Percentiles rank a stretch among this genome's conserved stretches.
phyloP scores from a whole-genome alignment of 371 early-diverging fungal species.

The Haplosporangium sp. region DNA sequence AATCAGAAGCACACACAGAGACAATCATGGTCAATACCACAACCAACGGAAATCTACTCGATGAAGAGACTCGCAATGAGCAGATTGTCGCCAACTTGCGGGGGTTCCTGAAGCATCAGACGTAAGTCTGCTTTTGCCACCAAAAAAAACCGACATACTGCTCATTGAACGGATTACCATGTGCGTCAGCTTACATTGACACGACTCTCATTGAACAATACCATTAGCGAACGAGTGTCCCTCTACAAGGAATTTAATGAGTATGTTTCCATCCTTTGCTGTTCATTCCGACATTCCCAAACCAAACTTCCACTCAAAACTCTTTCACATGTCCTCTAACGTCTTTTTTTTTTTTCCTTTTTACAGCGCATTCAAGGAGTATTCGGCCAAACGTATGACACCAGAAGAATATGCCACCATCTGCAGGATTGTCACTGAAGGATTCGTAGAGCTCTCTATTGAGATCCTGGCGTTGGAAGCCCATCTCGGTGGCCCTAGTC shows the following conservation, averaged over 20 bases:
- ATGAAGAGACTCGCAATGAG: conserved; percentile 36
- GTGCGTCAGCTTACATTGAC: not conserved
- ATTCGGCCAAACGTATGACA: conserved; percentile 41
- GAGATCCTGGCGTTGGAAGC: conserved; percentile 50
- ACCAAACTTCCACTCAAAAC: not conserved
- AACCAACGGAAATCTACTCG: conserved; percentile 19
- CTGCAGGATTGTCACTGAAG: conserved; percentile 47
- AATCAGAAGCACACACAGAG: not conserved
- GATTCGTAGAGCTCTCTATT: conserved; percentile 46
- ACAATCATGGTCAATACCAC: conserved; percentile 26
- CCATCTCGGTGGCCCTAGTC: conserved; percentile 36
- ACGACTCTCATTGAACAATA: no score
- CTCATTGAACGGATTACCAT: not conserved
- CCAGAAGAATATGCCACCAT: conserved; percentile 49
- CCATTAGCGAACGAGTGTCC: conserved; percentile 40
- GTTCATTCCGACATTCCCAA: not conserved
- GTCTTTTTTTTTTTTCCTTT: not conserved
- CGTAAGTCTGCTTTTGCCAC: conserved; percentile 5
- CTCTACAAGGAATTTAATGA: conserved; percentile 54
- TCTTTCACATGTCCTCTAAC: not conserved
- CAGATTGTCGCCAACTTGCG: conserved; percentile 44
- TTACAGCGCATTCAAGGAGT: conserved; percentile 49
- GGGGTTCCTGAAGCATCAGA: conserved; percentile 51
- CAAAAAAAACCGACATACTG: not conserved
- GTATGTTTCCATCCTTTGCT: conserved; percentile 12